Evolutionary conservation across 2,329 filamentous ascomycete species (phyloP).

Genomic region (Thyridium curvatum): DNA sequence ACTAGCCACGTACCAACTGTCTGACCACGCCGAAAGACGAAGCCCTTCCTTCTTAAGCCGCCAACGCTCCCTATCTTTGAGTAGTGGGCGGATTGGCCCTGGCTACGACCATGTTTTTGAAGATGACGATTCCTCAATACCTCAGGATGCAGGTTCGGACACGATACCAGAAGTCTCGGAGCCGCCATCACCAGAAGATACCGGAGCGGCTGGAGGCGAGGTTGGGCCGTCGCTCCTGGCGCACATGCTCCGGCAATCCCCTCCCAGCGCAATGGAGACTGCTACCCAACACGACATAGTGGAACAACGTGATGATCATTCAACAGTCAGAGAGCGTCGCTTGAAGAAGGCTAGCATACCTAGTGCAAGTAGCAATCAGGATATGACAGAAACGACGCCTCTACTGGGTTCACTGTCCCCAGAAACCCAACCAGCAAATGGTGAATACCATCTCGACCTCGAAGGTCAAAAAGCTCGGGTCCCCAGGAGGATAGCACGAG

Average conservation of each 20-base stretch:
- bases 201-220: conserved; percentile 15
- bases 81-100: conserved; percentile 12
- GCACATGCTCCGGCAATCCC: conserved; percentile 43
- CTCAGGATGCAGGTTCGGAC: conserved; percentile 25
- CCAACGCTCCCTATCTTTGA: conserved; percentile 26
- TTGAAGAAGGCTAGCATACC: too few species aligned
- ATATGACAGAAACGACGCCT: conserved; percentile 41
- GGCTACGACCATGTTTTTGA: conserved; percentile 10
- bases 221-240: conserved; percentile 38
- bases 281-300: conserved; percentile 7
- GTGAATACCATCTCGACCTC: conserved; percentile 30
- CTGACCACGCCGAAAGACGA: conserved; percentile 46
- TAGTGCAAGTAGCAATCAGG: too few species aligned
- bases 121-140: conserved; percentile 6
- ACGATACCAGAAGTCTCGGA: conserved; percentile 59
- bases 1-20: conserved; percentile 74
- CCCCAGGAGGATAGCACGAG: conserved; percentile 15
- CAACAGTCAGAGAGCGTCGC: too few species aligned
- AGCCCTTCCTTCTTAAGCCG: conserved; percentile 39
- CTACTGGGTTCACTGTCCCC: conserved; percentile 30
- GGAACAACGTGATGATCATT: conserved; percentile 3
- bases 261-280: conserved; percentile 20
- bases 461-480: conserved; percentile 39
- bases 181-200: conserved; percentile 40
- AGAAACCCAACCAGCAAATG: conserved; percentile 14